Conservation (phyloP, 1,284 basidiomycete species). For the Mycosarcoma maydis region DNA sequence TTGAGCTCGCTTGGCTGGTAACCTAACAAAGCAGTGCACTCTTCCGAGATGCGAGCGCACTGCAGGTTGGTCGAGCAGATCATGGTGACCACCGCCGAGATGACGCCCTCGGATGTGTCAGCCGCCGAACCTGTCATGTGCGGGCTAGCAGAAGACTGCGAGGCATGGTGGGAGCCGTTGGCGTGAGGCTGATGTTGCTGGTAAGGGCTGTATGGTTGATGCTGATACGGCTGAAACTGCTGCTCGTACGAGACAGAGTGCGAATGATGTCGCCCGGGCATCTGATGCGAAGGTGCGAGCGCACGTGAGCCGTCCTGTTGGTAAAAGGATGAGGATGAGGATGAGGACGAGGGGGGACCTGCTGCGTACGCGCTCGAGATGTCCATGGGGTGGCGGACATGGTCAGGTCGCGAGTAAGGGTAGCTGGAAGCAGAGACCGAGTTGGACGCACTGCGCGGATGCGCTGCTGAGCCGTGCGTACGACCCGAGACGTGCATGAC, state of each 20-base stretch:
- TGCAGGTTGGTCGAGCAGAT: slow-evolving; percentile 56
- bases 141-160: slow-evolving; percentile 1
- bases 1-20: slow-evolving; percentile 45
- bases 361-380: slow-evolving; percentile 1
- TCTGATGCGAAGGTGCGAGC: slow-evolving; percentile 5
- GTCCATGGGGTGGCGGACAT: slow-evolving; percentile 24
- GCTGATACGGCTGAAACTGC: slow-evolving; percentile 15
- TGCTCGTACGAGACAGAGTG: slow-evolving; percentile 32
- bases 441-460: slow-evolving; percentile 39
- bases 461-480: slow-evolving; percentile 25
- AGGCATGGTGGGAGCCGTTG: slow-evolving; percentile 10
- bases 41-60: slow-evolving; percentile 49
- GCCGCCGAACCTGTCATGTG: slow-evolving; percentile 1
- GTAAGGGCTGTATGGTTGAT: not conserved
- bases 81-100: slow-evolving; percentile 47
- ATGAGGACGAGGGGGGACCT: slow-evolving; percentile 10
- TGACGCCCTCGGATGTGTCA: slow-evolving; percentile 9
- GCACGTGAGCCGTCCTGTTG: slow-evolving; percentile 17
- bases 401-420: slow-evolving; percentile 44
- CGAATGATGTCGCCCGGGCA: slow-evolving; percentile 13
- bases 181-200: not conserved
- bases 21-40: slow-evolving; percentile 43
- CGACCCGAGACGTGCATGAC: slow-evolving; percentile 29
- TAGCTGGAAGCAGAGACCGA: slow-evolving; percentile 51
- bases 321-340: slow-evolving; percentile 12